These are phyloP conservation scores for Vickermania ingenoplastis DNA, from an alignment of 208 protist genomes.

Conservation along the genomic window DNA sequence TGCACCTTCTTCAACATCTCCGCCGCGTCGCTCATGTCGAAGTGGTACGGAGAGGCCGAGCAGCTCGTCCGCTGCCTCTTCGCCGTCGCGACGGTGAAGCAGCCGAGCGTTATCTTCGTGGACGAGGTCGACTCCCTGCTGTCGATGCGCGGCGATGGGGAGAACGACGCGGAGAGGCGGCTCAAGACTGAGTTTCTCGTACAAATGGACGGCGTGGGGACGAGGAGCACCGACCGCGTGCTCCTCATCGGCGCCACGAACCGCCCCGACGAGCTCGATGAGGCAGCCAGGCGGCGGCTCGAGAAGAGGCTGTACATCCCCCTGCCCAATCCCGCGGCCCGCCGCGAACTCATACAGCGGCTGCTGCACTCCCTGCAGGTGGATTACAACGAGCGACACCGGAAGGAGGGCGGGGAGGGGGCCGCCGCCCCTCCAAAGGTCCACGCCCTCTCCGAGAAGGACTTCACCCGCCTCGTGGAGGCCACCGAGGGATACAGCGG, in stretches of 20 bases:
- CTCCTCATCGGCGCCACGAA: slow-evolving; percentile 89
- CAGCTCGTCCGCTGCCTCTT: slow-evolving; percentile 88
- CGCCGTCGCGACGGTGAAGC: slow-evolving; percentile 70
- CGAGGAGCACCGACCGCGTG: slow-evolving; percentile 60
- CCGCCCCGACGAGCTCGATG: slow-evolving; percentile 84
- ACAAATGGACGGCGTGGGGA: slow-evolving; percentile 87
- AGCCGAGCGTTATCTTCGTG: slow-evolving; percentile 90
- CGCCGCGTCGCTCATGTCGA: slow-evolving; percentile 80
- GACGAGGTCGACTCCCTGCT: slow-evolving; percentile 93
- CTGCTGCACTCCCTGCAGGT: slow-evolving; percentile 46
- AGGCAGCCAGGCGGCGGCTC: slow-evolving; percentile 78
- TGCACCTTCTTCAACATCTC: slow-evolving; percentile 88
- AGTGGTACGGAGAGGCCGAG: slow-evolving; percentile 89
- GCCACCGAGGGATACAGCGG: slow-evolving; percentile 68
- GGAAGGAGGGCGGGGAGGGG: not conserved
- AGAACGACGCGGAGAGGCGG: slow-evolving; percentile 82
- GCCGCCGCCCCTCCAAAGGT: slow-evolving; percentile 1
- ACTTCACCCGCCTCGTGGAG: slow-evolving; percentile 29
- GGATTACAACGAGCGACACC: not conserved
- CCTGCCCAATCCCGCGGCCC: slow-evolving; percentile 56
- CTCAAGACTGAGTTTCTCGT: slow-evolving; percentile 99
- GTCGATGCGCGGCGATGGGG: slow-evolving; percentile 63
- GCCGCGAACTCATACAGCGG: slow-evolving; percentile 39
- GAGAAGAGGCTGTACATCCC: slow-evolving; percentile 90
- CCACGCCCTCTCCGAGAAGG: slow-evolving; percentile 26